Evolutionary conservation across 345 rosid species (phyloP).

Genomic region (Arabis hirsuta): DNA sequence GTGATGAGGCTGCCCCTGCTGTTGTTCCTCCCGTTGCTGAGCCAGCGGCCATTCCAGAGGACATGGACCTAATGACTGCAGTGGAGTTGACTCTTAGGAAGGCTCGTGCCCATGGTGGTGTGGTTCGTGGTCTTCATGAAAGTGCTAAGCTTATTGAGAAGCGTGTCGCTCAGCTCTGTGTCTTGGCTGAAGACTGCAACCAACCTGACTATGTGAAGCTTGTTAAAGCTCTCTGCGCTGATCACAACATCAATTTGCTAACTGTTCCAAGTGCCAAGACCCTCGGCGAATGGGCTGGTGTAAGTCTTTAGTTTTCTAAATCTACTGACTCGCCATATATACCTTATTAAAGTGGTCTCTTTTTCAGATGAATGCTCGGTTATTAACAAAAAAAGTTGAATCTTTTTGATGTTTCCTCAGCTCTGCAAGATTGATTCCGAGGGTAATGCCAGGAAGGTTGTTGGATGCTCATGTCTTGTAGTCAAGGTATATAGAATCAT

Average conservation of each 20-base stretch:
- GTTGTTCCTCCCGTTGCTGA: slow-evolving; percentile 56
- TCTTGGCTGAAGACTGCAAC: slow-evolving; percentile 85
- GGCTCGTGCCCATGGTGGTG: slow-evolving; percentile 80
- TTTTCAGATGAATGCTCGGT: no score
- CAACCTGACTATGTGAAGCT: slow-evolving; percentile 85
- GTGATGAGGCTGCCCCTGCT: slow-evolving; percentile 68
- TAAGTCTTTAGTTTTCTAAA: slow-evolving; percentile 43
- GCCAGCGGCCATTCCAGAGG: slow-evolving; percentile 57
- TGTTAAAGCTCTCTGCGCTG: slow-evolving; percentile 81
- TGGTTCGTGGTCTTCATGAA: slow-evolving; percentile 76
- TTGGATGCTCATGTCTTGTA: slow-evolving; percentile 83
- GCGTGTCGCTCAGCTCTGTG: slow-evolving; percentile 71
- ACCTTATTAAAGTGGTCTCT: no score
- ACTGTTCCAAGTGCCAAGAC: slow-evolving; percentile 84
- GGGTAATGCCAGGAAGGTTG: slow-evolving; percentile 88
- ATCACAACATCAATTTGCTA: slow-evolving; percentile 66
- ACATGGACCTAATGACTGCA: slow-evolving; percentile 78
- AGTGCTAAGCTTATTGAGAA: slow-evolving; percentile 81
- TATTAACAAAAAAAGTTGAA: background rate
- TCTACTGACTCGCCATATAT: no score
- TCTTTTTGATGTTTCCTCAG: slow-evolving; percentile 46
- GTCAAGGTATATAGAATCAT: slow-evolving; percentile 59
- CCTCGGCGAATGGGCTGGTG: slow-evolving; percentile 95
- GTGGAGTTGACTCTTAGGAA: slow-evolving; percentile 78
- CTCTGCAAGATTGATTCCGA: slow-evolving; percentile 85